A percentile compares a stretch with the other conserved stretches of the same genome.
Evolutionary conservation across 2,329 filamentous ascomycete species (phyloP).

Genomic region (Cladosporium sp.): DNA sequence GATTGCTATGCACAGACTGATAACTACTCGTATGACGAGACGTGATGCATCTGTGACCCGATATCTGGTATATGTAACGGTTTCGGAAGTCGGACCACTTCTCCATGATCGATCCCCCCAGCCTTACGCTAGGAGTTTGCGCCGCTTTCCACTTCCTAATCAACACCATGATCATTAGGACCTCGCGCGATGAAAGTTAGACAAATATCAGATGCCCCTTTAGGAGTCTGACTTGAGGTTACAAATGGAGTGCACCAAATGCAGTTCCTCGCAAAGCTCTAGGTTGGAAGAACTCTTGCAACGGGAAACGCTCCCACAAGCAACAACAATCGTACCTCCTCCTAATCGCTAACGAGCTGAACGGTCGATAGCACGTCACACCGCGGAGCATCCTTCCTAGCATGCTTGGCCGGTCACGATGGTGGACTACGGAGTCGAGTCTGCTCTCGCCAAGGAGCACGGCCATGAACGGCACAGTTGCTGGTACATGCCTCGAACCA

Average conservation of each 20-base stretch:
- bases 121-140: not conserved
- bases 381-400: not conserved
- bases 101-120: not conserved
- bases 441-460: not conserved
- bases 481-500: not conserved
- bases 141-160: not conserved
- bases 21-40: no score
- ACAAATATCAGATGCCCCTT: no score
- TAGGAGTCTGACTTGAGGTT: no score
- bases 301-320: no score
- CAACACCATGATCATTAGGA: not conserved
- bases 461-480: not conserved
- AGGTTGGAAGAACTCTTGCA: no score
- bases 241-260: no score
- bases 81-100: not conserved
- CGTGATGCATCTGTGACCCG: no score
- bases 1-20: no score
- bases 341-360: no score
- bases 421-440: not conserved
- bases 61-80: no score
- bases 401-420: not conserved
- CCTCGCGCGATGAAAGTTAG: not conserved
- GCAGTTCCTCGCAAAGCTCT: no score
- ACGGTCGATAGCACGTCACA: not conserved
- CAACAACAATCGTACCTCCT: no score